These are phyloP conservation scores for Ascochyta koolunga DNA, from an alignment of 2,329 filamentous ascomycete genomes.

Conservation along the genomic window DNA sequence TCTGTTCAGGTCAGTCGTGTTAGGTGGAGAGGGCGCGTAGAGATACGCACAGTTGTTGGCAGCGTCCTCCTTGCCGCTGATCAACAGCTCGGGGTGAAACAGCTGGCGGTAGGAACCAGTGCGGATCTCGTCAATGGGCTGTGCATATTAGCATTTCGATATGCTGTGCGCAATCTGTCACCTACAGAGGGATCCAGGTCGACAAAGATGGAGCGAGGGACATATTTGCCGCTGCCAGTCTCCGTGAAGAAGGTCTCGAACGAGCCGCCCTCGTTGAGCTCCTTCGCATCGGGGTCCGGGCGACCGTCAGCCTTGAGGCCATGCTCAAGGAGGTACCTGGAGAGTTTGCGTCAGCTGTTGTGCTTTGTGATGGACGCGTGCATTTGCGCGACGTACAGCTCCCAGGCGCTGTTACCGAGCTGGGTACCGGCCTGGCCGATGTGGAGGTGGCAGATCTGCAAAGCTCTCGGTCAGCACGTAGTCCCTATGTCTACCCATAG, in stretches of 20 bases:
- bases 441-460: conserved; percentile 69
- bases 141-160: conserved; percentile 24
- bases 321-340: conserved; percentile 74
- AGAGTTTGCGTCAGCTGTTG: conserved; percentile 23
- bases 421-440: conserved; percentile 75
- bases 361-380: conserved; percentile 14
- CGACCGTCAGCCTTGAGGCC: conserved; percentile 70
- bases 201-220: conserved; percentile 74
- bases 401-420: conserved; percentile 77
- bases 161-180: not conserved
- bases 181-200: conserved; percentile 72
- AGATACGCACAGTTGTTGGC: conserved; percentile 70
- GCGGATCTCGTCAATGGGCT: conserved; percentile 75
- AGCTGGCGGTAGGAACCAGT: conserved; percentile 71
- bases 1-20: conserved; percentile 51
- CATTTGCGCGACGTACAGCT: conserved; percentile 64
- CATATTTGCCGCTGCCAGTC: conserved; percentile 73
- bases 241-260: conserved; percentile 78
- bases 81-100: conserved; percentile 74
- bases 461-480: conserved; percentile 22
- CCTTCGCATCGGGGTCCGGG: conserved; percentile 65
- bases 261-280: conserved; percentile 66
- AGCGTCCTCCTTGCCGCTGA: conserved; percentile 78
- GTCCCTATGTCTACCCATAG: not conserved
- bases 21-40: not conserved